These are phyloP conservation scores for Penicillium bovifimosum DNA, from an alignment of 495 filamentous ascomycete genomes.

Conservation along the genomic window DNA sequence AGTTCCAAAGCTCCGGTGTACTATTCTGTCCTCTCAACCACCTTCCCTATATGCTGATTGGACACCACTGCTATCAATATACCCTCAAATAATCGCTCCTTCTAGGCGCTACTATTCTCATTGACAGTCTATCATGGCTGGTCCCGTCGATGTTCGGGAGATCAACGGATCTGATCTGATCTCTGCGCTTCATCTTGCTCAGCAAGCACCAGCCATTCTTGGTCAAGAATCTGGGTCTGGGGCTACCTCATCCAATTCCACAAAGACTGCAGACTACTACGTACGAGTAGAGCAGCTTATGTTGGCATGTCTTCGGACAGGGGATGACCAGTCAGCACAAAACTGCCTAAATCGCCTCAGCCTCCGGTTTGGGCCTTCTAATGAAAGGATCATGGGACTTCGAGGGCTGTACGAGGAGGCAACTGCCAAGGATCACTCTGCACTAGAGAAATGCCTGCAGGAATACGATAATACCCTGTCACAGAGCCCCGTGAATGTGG, in stretches of 20 bases:
- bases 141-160: slow-evolving; percentile 7
- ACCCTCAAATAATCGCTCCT: neutral
- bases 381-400: slow-evolving; percentile 79
- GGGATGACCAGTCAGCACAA: slow-evolving; percentile 73
- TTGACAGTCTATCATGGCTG: slow-evolving; percentile 12
- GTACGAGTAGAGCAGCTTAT: slow-evolving; percentile 78
- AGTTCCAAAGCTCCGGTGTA: neutral
- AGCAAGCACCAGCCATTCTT: slow-evolving; percentile 69
- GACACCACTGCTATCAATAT: neutral
- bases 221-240: slow-evolving; percentile 42
- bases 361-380: slow-evolving; percentile 71
- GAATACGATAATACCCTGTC: slow-evolving; percentile 71
- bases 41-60: neutral
- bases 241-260: slow-evolving; percentile 32
- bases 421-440: slow-evolving; percentile 56
- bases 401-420: slow-evolving; percentile 83
- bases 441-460: slow-evolving; percentile 61
- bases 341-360: slow-evolving; percentile 67
- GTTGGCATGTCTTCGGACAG: slow-evolving; percentile 75
- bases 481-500: slow-evolving; percentile 75
- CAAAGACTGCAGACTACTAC: slow-evolving; percentile 74
- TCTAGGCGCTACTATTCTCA: neutral
- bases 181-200: slow-evolving; percentile 63
- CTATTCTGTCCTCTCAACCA: neutral
- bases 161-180: slow-evolving; percentile 35